A percentile compares a stretch with the other conserved stretches of the same genome.
These are phyloP conservation scores for Magnolia kwangsiensis DNA, from an alignment of 164 flowering plant genomes.

Conservation along the genomic window DNA sequence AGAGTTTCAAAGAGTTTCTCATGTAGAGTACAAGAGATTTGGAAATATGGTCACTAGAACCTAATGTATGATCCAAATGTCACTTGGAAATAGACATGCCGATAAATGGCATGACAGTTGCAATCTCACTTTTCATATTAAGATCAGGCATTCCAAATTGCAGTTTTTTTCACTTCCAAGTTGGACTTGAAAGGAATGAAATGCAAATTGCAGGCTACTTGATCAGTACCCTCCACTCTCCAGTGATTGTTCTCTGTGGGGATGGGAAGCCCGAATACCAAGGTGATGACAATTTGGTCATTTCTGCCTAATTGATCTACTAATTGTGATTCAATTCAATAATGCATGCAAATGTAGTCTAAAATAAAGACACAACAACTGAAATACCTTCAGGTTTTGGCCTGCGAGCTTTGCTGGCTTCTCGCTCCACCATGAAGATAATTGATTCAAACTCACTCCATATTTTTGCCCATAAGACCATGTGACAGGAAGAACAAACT, in stretches of 20 bases:
- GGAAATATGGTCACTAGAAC: background rate
- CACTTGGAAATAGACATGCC: background rate
- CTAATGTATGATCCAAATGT: too few species aligned
- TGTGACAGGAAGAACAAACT: constrained; percentile 96
- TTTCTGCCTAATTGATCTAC: background rate
- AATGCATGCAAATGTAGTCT: background rate
- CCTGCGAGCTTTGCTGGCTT: constrained; percentile 94
- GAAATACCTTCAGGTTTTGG: constrained; percentile 55
- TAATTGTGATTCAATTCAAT: too few species aligned
- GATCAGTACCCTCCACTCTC: background rate
- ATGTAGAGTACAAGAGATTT: background rate
- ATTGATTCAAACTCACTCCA: constrained; percentile 69
- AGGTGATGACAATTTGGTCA: background rate
- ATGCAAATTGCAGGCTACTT: too few species aligned
- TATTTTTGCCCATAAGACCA: constrained; percentile 81
- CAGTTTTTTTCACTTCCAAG: too few species aligned
- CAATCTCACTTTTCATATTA: background rate
- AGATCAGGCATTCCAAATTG: background rate
- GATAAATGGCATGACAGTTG: background rate
- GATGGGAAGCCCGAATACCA: background rate
- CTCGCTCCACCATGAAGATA: constrained; percentile 91
- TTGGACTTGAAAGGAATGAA: background rate
- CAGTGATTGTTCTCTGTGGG: background rate
- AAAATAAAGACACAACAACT: background rate
- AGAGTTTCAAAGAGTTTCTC: background rate